A percentile compares a stretch with the other conserved stretches of the same genome.
phyloP scores from a whole-genome alignment of 345 rosid species.

The Salix viminalis region DNA sequence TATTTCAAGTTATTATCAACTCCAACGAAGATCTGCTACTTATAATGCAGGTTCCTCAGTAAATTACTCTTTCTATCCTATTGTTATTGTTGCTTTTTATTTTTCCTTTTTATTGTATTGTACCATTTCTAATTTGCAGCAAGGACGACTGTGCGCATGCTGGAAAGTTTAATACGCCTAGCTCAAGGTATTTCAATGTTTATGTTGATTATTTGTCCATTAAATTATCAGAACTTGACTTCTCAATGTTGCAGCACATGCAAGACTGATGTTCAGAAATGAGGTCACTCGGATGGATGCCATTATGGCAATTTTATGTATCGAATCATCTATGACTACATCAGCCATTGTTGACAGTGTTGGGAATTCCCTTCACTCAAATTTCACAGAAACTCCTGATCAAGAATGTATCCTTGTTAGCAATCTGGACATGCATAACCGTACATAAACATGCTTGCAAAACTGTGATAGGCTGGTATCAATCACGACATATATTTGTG shows the following conservation, averaged over 20 bases:
- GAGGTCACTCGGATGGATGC: slow-evolving; percentile 83
- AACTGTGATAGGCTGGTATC: slow-evolving; percentile 6
- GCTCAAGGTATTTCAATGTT: slow-evolving; percentile 66
- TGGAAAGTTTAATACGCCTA: slow-evolving; percentile 90
- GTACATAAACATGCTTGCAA: not conserved
- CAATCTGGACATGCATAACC: not conserved
- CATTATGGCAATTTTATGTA: slow-evolving; percentile 82
- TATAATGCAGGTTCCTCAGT: slow-evolving; percentile 68
- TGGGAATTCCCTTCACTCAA: slow-evolving; percentile 87
- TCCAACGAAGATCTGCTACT: slow-evolving; percentile 87
- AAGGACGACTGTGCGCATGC: slow-evolving; percentile 93
- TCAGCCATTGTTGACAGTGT: slow-evolving; percentile 83
- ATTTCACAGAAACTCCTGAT: slow-evolving; percentile 80
- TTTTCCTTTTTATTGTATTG: not conserved
- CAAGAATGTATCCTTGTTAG: slow-evolving; percentile 77
- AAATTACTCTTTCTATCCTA: slow-evolving; percentile 5
- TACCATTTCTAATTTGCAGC: slow-evolving; percentile 44
- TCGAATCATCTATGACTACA: slow-evolving; percentile 92
- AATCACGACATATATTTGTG: not conserved
- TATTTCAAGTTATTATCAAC: slow-evolving; percentile 89
- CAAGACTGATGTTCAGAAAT: slow-evolving; percentile 91
- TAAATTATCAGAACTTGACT: not conserved
- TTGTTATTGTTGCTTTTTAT: not conserved
- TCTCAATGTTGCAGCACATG: slow-evolving; percentile 62
- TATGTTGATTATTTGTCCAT: slow-evolving; percentile 4